These are phyloP conservation scores for Dactylella cylindrospora DNA, from an alignment of 2,329 filamentous ascomycete species.

Conservation along the genomic window DNA sequence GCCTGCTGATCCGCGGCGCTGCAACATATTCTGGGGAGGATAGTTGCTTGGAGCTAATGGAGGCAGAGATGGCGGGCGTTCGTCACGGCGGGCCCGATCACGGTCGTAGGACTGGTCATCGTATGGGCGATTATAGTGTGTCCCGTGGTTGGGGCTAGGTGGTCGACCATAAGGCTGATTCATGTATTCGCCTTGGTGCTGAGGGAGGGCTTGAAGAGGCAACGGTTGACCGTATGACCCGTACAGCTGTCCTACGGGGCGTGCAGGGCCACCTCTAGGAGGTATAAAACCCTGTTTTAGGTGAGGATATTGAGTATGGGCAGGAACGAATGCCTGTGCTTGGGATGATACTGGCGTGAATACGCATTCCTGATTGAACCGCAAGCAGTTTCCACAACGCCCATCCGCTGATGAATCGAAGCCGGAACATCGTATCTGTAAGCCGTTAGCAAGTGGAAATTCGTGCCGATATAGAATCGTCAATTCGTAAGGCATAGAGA, in stretches of 20 bases:
- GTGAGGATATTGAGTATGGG: constrained; percentile 66
- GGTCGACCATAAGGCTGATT: constrained; percentile 30
- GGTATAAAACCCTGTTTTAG: constrained; percentile 54
- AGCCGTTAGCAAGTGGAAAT: too few relatives aligned
- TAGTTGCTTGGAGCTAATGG: constrained; percentile 50
- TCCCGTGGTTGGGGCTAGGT: constrained; percentile 20
- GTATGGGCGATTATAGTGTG: constrained; percentile 43
- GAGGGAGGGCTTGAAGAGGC: constrained; percentile 46
- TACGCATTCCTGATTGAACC: constrained; percentile 75
- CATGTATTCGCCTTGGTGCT: constrained; percentile 46
- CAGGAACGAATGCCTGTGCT: constrained; percentile 72
- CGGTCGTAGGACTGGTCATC: constrained; percentile 48
- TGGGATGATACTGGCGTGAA: constrained; percentile 75
- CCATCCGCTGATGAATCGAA: constrained; percentile 72
- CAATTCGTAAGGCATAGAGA: too few relatives aligned
- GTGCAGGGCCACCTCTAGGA: constrained; percentile 50
- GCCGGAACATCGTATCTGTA: constrained; percentile 76
- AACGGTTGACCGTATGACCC: constrained; percentile 54
- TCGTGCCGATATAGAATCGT: neutral
- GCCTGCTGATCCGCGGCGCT: constrained; percentile 46
- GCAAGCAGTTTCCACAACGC: constrained; percentile 70
- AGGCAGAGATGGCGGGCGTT: constrained; percentile 51
- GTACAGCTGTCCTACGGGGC: constrained; percentile 50
- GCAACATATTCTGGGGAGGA: constrained; percentile 41
- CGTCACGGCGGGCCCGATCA: constrained; percentile 46